Evolutionary conservation across 2,329 filamentous ascomycete genomes (phyloP).

Genomic region (Simplicillium sp.): DNA sequence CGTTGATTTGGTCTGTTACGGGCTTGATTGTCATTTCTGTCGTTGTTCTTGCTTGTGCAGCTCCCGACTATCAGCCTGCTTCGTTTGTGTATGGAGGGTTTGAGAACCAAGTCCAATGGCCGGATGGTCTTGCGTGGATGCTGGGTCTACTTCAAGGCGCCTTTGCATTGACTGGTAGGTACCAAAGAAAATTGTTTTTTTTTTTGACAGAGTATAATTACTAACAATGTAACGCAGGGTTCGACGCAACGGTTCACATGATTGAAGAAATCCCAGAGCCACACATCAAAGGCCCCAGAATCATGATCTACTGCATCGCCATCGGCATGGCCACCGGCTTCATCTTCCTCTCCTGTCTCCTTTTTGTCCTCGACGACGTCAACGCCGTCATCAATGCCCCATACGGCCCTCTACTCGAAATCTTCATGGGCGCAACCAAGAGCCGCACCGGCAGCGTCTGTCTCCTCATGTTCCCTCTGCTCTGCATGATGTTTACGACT

Average conservation of each 20-base stretch:
- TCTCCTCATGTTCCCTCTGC: constrained; percentile 54
- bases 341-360: constrained; percentile 50
- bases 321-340: constrained; percentile 56
- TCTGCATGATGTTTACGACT: constrained; percentile 55
- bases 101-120: constrained; percentile 60
- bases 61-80: constrained; percentile 54
- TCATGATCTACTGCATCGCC: constrained; percentile 55
- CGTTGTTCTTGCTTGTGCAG: constrained; percentile 55
- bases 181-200: too few relatives aligned
- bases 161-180: constrained; percentile 28
- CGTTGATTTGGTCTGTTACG: constrained; percentile 60
- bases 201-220: too few relatives aligned
- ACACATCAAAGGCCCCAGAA: constrained; percentile 49
- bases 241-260: constrained; percentile 41
- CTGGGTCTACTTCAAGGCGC: constrained; percentile 44
- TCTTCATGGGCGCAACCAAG: constrained; percentile 52
- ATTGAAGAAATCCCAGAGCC: constrained; percentile 49
- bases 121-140: constrained; percentile 53
- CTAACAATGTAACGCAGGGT: constrained; percentile 17
- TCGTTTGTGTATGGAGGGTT: constrained; percentile 59
- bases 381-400: constrained; percentile 43
- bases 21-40: constrained; percentile 64
- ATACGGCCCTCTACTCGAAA: constrained; percentile 50
- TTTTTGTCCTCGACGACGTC: constrained; percentile 54
- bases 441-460: constrained; percentile 53